Conservation (phyloP, 768 basidiomycete genomes). For the Ramaria sp. region DNA sequence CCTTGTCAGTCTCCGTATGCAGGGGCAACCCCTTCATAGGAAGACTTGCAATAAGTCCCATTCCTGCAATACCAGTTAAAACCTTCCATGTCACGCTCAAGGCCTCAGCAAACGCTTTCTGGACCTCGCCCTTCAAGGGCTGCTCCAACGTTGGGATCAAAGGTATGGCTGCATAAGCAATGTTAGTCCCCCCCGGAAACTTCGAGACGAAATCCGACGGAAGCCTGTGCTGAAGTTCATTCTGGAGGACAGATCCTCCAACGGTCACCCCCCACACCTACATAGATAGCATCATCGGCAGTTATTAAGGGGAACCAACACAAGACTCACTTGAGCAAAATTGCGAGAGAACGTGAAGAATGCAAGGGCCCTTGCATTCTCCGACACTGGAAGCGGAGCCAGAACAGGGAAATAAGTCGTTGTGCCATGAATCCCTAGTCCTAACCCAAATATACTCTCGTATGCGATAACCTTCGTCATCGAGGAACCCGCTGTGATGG, state of each 20-base stretch:
- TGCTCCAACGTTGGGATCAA: too few relatives aligned
- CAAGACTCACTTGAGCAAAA: slow-evolving; percentile 23
- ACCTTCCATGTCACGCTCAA: slow-evolving; percentile 21
- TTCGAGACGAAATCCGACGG: slow-evolving; percentile 17
- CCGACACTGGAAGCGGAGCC: slow-evolving; percentile 29
- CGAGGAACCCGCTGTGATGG: slow-evolving; percentile 18
- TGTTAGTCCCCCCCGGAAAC: slow-evolving; percentile 15
- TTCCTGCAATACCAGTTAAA: slow-evolving; percentile 18
- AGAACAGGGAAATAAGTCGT: slow-evolving; percentile 34
- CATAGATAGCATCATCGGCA: slow-evolving; percentile 13
- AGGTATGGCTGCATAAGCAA: too few relatives aligned
- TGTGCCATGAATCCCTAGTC: slow-evolving; percentile 16
- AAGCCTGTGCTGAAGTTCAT: too few relatives aligned
- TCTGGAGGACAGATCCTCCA: too few relatives aligned
- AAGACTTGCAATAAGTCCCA: slow-evolving; percentile 22
- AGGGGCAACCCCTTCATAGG: too few relatives aligned
- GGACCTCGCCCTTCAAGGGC: too few relatives aligned
- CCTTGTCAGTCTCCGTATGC: too few relatives aligned
- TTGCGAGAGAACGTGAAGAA: slow-evolving; percentile 31
- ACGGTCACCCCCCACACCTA: too few relatives aligned
- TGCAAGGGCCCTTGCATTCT: slow-evolving; percentile 33
- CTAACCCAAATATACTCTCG: slow-evolving; percentile 18
- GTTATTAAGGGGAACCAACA: slow-evolving; percentile 9
- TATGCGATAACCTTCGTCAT: slow-evolving; percentile 17
- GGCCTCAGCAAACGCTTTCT: slow-evolving; percentile 23